A percentile compares a stretch with the other conserved stretches of the same genome.
Evolutionary conservation across 164 flowering plant species (phyloP).

Genomic region (Dillenia suffruticosa): DNA sequence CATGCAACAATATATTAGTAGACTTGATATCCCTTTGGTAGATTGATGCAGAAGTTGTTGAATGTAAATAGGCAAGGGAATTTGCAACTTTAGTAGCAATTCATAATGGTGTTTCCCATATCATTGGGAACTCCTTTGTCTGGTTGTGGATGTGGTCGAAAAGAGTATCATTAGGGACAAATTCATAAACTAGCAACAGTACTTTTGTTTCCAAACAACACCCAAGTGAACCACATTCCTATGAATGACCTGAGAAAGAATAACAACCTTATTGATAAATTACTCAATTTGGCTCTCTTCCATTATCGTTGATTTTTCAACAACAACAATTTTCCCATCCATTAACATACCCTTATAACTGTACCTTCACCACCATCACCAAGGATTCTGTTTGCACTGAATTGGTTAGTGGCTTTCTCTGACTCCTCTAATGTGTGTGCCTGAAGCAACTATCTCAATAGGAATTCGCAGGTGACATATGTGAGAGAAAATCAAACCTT

Average conservation of each 20-base stretch:
- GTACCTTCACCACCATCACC: no score
- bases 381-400: neutral
- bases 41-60: neutral
- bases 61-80: constrained; percentile 3
- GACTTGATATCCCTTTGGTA: constrained; percentile 2
- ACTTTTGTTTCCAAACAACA: constrained; percentile 6
- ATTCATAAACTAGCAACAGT: constrained; percentile 3
- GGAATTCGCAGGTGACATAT: no score
- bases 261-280: neutral
- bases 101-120: constrained; percentile 6
- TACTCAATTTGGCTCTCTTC: no score
- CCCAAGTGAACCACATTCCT: constrained; percentile 7
- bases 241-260: constrained; percentile 6
- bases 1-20: neutral
- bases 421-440: neutral
- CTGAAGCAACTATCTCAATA: no score
- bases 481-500: no score
- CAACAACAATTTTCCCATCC: neutral
- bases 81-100: constrained; percentile 2
- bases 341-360: neutral
- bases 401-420: neutral
- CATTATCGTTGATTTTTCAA: neutral
- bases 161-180: neutral
- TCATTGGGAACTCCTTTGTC: neutral
- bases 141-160: neutral